Evolutionary conservation across 345 rosid genomes (phyloP).

Genomic region (Ceriops zippeliana): DNA sequence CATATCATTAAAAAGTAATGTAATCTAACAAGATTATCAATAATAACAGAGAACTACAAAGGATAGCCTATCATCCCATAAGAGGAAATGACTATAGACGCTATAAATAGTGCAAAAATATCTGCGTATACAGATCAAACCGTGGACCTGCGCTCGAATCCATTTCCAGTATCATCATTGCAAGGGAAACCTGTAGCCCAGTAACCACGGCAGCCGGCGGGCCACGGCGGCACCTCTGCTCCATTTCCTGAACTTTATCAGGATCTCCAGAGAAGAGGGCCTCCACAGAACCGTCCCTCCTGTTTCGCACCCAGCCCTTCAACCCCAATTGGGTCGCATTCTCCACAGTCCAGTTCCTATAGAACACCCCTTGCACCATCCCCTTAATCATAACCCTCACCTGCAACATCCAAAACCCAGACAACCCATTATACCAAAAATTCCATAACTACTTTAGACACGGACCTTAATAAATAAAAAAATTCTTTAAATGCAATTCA

Average conservation of each 20-base stretch:
- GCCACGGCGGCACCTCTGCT: constrained; percentile 82
- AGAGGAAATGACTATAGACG: constrained; percentile 9
- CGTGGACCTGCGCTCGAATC: constrained; percentile 59
- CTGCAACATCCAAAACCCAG: constrained; percentile 36
- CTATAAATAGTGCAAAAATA: neutral
- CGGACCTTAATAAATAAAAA: neutral
- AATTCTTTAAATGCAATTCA: neutral
- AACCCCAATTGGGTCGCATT: constrained; percentile 70
- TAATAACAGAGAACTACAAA: constrained; percentile 3
- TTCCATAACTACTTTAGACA: neutral
- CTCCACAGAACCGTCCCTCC: constrained; percentile 85
- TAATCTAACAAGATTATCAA: constrained; percentile 6
- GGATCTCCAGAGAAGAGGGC: constrained; percentile 71
- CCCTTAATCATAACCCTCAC: constrained; percentile 72
- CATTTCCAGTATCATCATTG: constrained; percentile 58
- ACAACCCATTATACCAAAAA: neutral
- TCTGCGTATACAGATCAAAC: constrained; percentile 30
- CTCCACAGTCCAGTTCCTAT: constrained; percentile 81
- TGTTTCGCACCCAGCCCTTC: constrained; percentile 89
- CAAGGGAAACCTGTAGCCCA: constrained; percentile 66
- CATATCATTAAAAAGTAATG: neutral
- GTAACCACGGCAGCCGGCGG: constrained; percentile 75
- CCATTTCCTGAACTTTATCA: constrained; percentile 68
- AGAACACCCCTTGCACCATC: constrained; percentile 88
- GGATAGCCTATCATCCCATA: neutral